These are phyloP conservation scores for Dictyostelium intermedium DNA, from an alignment of 78 protist genomes.

Conservation along the genomic window DNA sequence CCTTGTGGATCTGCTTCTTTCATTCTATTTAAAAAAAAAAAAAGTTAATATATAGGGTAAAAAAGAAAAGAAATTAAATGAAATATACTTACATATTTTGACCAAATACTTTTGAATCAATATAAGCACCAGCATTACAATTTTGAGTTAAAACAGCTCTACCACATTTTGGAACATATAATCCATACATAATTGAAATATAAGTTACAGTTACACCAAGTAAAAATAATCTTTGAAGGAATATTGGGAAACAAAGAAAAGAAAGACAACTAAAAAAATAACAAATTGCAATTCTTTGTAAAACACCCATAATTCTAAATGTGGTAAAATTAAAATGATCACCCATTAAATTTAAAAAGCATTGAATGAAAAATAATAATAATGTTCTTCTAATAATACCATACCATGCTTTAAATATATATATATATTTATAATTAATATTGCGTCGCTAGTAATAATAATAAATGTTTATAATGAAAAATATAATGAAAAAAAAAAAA, in stretches of 20 bases:
- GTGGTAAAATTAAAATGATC: conserved; percentile 19
- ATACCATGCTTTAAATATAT: conserved; percentile 21
- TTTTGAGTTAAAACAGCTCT: conserved; percentile 7
- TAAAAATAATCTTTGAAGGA: conserved; percentile 45
- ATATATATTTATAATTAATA: not conserved
- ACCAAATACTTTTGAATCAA: conserved; percentile 41
- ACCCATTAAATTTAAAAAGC: conserved; percentile 62
- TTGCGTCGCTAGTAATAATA: not conserved
- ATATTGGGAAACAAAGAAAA: conserved; percentile 30
- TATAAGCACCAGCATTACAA: conserved; percentile 69
- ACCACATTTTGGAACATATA: conserved; percentile 61
- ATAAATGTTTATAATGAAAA: not conserved
- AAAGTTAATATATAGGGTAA: too few species aligned
- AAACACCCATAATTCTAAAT: conserved; percentile 75
- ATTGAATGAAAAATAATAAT: conserved; percentile 58
- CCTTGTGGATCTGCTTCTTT: not conserved
- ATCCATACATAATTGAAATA: conserved; percentile 42
- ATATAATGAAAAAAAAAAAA: not conserved
- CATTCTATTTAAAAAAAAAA: not conserved
- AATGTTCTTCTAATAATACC: conserved; percentile 72
- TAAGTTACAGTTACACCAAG: not conserved
- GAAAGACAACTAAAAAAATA: conserved; percentile 51
- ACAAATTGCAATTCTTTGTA: conserved; percentile 73
- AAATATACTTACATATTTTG: conserved; percentile 62
- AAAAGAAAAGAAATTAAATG: too few species aligned